Evolutionary conservation across 2,329 filamentous ascomycete species (phyloP).

Genomic region (Albifimbria verrucaria): DNA sequence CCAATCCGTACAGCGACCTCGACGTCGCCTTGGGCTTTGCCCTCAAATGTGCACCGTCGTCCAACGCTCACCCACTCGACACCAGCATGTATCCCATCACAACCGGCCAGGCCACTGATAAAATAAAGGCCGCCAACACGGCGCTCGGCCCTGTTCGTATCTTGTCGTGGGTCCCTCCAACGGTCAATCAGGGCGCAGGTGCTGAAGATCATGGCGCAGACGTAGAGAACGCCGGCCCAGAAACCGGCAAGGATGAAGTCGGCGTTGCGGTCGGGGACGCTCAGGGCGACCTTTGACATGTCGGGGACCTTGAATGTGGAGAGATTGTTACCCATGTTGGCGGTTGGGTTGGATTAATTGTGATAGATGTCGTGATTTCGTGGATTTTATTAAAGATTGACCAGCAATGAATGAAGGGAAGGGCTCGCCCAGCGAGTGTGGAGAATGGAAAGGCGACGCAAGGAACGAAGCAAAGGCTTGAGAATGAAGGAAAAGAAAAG

Average conservation of each 20-base stretch:
- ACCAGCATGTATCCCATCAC: slow-evolving; percentile 30
- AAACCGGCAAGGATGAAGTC: slow-evolving; percentile 29
- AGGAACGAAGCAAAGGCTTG: slow-evolving; percentile 4
- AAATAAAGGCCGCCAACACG: slow-evolving; percentile 26
- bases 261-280: slow-evolving; percentile 23
- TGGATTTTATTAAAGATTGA: background rate
- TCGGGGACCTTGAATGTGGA: slow-evolving; percentile 35
- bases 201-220: slow-evolving; percentile 38
- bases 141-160: slow-evolving; percentile 21
- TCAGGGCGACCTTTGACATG: slow-evolving; percentile 30
- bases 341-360: slow-evolving; percentile 1
- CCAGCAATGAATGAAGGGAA: background rate
- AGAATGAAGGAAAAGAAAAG: slow-evolving; percentile 3
- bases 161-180: slow-evolving; percentile 37
- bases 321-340: slow-evolving; percentile 37
- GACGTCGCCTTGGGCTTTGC: too few relatives aligned
- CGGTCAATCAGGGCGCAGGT: slow-evolving; percentile 38
- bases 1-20: too few relatives aligned
- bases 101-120: slow-evolving; percentile 33
- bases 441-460: slow-evolving; percentile 7
- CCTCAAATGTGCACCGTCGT: background rate
- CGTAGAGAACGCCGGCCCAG: slow-evolving; percentile 33
- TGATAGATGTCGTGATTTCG: background rate
- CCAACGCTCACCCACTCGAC: slow-evolving; percentile 9
- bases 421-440: background rate